Conservation (phyloP, 31 red algal species). For the Asparagopsis taxiformis region DNA sequence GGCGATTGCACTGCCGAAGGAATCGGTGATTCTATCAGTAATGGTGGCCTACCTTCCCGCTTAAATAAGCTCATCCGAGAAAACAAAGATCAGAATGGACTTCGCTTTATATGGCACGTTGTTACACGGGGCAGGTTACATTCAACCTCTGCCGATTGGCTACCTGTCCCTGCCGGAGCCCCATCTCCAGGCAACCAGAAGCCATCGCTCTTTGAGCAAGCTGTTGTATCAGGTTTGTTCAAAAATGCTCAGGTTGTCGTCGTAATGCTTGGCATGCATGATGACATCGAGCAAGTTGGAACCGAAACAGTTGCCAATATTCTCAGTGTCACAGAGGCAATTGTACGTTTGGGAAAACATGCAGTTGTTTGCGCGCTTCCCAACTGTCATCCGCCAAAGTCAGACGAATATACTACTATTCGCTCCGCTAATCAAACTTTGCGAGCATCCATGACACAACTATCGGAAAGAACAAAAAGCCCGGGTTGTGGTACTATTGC, state of each 20-base stretch:
- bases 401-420: conserved; percentile 9
- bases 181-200: background rate
- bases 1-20: conserved; percentile 69
- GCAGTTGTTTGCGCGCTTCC: conserved; percentile 20
- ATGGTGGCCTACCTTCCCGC: conserved; percentile 31
- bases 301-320: background rate
- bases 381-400: conserved; percentile 12
- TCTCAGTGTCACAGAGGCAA: conserved; percentile 1
- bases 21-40: conserved; percentile 39
- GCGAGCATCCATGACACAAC: background rate
- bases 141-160: conserved; percentile 48
- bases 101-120: conserved; percentile 43
- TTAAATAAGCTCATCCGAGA: conserved; percentile 24
- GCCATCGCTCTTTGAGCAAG: conserved; percentile 28
- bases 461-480: conserved; percentile 4
- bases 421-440: conserved; percentile 1
- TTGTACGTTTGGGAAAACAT: conserved; percentile 26
- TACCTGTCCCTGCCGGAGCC: conserved; percentile 13
- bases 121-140: conserved; percentile 31
- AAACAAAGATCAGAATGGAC: background rate
- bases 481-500: conserved; percentile 6
- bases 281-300: conserved; percentile 15
- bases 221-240: conserved; percentile 21
- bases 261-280: conserved; percentile 52
- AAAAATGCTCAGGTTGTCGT: conserved; percentile 39